Evolutionary conservation across 257 asterid genomes (phyloP), one percentile per base, ranked within the genome.

Genomic region (Buddleja alternifolia): DNA sequence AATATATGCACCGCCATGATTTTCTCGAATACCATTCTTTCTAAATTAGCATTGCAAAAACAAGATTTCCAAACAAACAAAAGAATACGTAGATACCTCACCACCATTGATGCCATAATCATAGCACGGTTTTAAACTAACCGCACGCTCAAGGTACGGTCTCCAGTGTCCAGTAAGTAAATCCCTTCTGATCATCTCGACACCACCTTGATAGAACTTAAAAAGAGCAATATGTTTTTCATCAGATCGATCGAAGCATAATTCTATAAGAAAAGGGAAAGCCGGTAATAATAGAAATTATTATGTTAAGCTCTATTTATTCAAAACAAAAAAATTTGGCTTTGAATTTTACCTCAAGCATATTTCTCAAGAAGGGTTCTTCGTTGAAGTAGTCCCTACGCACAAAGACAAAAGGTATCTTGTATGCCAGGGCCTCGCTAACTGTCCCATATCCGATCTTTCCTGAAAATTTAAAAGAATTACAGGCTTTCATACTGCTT

Each of bases 141-240:
- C 63, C 54, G 99, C 97, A 65, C 83, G 97, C 72, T 91, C 97
- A 10, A 94, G 97, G 81, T 94, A 94, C 11, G 97, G 96, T 17
- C 78, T 78, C 99, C 99, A 94, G 46, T 87, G 97, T 61, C 99
- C 99, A 78, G 96, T 89, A 52, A 94, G 95, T 74, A 94, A 83
- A 84, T 94, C 99, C 74, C 99, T 85, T 80, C 99, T 79, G 36
- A 94, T 91, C 99, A 94, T 94, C 91, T 94, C 99, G 59, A 91
- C 99, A 54, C 99, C 99, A 70, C 85, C 75, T 80, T 94, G 97
- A 84, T 87, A 89, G 64, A 77, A 82, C 99, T 94, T 81, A 69
- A 52, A 20, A 69, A 67, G 64, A 76, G 14, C 25, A 54, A 21
- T 5, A 10, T 2, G 25, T 45, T 55, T n/a, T 57, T 76, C 47